Percentiles rank a stretch among this genome's conserved stretches.
Conservation (phyloP, 2,329 filamentous ascomycete species). For the Coniella lustricola region DNA sequence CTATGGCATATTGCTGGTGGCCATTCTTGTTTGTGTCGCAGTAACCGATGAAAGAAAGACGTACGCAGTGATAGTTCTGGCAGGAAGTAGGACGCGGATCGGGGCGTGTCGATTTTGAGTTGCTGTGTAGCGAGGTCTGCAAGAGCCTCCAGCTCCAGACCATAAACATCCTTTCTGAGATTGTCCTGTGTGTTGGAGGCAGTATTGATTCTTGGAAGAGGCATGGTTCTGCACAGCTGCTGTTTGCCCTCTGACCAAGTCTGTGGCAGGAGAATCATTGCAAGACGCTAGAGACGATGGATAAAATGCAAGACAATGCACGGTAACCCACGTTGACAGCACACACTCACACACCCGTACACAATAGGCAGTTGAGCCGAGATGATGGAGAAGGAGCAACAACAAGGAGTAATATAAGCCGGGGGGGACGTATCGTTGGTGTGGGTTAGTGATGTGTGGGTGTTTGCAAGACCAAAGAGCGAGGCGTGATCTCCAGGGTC, state of each 20-base stretch:
- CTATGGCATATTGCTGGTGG: no score
- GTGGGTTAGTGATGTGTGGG: no score
- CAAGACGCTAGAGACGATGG: background rate
- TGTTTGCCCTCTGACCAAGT: background rate
- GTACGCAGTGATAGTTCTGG: background rate
- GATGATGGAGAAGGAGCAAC: background rate
- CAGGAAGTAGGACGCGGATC: background rate
- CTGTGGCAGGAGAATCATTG: constrained; percentile 6
- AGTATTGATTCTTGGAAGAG: background rate
- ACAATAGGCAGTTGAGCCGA: constrained; percentile 3
- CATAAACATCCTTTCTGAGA: background rate
- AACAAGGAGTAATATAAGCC: constrained; percentile 1
- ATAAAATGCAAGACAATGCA: constrained; percentile 1
- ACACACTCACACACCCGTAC: constrained; percentile 1
- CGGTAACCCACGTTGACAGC: background rate
- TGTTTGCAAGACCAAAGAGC: background rate
- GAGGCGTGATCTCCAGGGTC: constrained; percentile 10
- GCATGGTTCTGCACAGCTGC: background rate
- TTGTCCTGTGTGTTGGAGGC: background rate
- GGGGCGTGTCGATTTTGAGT: background rate
- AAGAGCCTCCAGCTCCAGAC: background rate
- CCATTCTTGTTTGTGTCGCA: constrained; percentile 1
- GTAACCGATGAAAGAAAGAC: background rate
- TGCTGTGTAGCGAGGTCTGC: constrained; percentile 8
- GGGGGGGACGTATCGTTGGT: no score